phyloP scores from a whole-genome alignment of 257 asterid species.

The Henckelia pumila region DNA sequence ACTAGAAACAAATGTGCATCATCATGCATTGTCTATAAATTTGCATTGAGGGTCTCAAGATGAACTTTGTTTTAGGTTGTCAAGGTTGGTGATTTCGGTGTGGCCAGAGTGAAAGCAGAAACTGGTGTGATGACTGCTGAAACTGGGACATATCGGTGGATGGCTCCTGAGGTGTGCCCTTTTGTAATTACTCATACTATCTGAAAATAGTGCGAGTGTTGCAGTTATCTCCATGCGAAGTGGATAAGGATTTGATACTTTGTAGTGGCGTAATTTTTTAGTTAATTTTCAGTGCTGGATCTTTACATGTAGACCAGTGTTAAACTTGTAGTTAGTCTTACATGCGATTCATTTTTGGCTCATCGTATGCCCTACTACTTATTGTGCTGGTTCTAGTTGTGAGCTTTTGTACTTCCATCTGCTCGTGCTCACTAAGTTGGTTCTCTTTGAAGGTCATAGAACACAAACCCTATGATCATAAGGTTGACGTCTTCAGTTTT shows the following conservation, averaged over 20 bases:
- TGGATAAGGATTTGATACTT: conserved; percentile 2
- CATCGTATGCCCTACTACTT: background rate
- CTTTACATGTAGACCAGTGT: background rate
- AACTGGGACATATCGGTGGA: conserved; percentile 99
- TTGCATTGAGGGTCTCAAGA: conserved; percentile 25
- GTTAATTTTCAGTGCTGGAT: background rate
- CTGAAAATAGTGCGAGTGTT: background rate
- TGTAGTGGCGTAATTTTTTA: conserved; percentile 8
- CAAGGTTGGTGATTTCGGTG: conserved; percentile 99
- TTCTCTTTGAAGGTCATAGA: conserved; percentile 75
- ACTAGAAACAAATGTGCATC: background rate
- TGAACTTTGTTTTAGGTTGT: conserved; percentile 57
- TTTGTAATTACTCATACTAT: conserved; percentile 18
- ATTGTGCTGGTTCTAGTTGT: conserved; percentile 19
- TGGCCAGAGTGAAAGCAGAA: conserved; percentile 95
- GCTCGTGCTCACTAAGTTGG: conserved; percentile 30
- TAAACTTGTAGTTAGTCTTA: background rate
- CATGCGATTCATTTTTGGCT: background rate
- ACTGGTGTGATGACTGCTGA: conserved; percentile 99
- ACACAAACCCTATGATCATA: conserved; percentile 91
- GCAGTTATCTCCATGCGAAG: background rate
- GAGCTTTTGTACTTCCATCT: conserved; percentile 17
- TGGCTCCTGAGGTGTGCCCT: conserved; percentile 95
- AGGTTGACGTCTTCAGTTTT: conserved; percentile 91
- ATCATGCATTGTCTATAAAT: background rate